phyloP scores from a whole-genome alignment of 2,329 filamentous ascomycete genomes.

The Aspergillus caelatus region DNA sequence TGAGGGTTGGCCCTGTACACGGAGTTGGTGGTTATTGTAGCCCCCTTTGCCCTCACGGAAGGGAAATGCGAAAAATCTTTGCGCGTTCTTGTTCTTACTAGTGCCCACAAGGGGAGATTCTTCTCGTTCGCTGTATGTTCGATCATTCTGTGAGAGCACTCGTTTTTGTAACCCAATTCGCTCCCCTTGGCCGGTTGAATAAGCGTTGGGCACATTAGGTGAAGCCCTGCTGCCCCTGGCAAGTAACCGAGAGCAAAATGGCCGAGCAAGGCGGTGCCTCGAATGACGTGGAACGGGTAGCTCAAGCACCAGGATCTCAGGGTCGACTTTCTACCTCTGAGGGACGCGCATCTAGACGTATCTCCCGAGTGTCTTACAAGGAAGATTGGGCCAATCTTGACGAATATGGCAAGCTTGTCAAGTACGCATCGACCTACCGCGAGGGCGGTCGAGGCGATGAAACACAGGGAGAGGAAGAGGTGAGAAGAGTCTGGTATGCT shows the following conservation, averaged over 20 bases:
- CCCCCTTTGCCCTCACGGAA: conserved; percentile 4
- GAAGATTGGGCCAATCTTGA: conserved; percentile 47
- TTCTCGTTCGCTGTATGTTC: conserved; percentile 9
- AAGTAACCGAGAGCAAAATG: conserved; percentile 23
- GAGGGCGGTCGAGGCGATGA: conserved; percentile 50
- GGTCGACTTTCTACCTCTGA: conserved; percentile 29
- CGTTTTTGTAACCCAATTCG: conserved; percentile 7
- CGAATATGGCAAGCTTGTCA: conserved; percentile 68
- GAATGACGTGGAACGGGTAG: conserved; percentile 21
- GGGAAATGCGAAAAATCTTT: conserved; percentile 2
- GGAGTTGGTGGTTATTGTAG: conserved; percentile 5
- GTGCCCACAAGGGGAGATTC: conserved; percentile 3
- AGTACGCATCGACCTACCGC: conserved; percentile 68
- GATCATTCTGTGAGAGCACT: conserved; percentile 7
- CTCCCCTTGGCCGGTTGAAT: conserved; percentile 4
- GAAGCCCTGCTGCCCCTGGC: conserved; percentile 8
- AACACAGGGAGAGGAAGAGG: conserved; percentile 44
- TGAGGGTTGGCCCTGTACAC: background rate
- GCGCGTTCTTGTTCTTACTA: conserved; percentile 1
- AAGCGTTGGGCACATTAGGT: conserved; percentile 6
- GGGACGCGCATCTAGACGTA: conserved; percentile 28
- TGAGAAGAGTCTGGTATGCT: conserved; percentile 62
- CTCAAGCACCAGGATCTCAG: conserved; percentile 16
- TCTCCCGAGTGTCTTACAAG: conserved; percentile 39
- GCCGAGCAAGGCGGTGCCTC: conserved; percentile 22